Base-by-base conservation (phyloP, 2,329 filamentous ascomycete genomes). In the Didymella pinodella region DNA sequence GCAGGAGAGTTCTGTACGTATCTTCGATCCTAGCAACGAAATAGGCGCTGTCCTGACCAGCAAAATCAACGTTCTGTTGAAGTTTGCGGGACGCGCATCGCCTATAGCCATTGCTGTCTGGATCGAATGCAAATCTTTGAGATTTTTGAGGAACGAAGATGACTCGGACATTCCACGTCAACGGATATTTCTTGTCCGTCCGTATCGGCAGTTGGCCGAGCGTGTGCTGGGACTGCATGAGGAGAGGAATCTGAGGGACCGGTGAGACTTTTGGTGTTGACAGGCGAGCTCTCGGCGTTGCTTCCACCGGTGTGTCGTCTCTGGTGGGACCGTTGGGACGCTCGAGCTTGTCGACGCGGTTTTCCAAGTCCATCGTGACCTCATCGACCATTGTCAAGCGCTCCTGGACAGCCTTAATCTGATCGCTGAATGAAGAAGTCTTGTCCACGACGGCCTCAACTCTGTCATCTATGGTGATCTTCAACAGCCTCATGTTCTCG, bases 391-490 rank as follows among this genome's bases (percentile, higher is more conserved):
- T 67, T 16, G 65, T 72, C 61, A 78, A 52, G 44, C 74, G 69
- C 63, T 77, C 73, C 52, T 76, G 72, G 29, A 77, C 65, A 10
- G 62, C 63, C 59, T 75, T 75, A 65, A 78, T 75, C 60, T 73
- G 71, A 48, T 77, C 71, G 48, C 73, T 69, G 63, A 73, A 74
- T 36, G 76, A 73, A 18, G 75, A 74, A 32, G 75, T 77, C 60
- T 73, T 71, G 62, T 78, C 76, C 20, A 78, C 74, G n/a, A 77
- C 75, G 7, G 74, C 75, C 63, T 78, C 76, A 34, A 78, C 71
- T 62, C 71, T 74, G 62, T 78, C 76, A 54, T 78, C 76, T 68
- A 78, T 73, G 47, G 72, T 68, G 34, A 78, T 67, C 57, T 78
- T 78, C 51, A 78, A 44, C 14, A 68, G 58, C 45, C 71, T 69